phyloP scores from a whole-genome alignment of 2,329 filamentous ascomycete genomes.

The Claviceps sp. region DNA sequence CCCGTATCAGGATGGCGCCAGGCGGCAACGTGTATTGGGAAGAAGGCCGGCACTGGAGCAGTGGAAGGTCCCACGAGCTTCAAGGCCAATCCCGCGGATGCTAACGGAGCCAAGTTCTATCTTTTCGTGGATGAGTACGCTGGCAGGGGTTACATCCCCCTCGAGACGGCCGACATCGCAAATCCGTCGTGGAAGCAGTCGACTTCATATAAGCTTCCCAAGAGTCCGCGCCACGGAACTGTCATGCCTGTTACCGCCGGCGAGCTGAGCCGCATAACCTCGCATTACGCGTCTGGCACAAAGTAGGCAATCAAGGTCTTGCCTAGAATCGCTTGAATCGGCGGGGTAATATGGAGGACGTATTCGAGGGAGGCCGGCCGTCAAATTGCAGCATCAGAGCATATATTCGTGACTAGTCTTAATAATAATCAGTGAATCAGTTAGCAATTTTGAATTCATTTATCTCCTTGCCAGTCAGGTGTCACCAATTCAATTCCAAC shows the following conservation, averaged over 20 bases:
- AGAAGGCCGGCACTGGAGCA: neutral
- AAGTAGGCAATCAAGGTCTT: too few relatives aligned
- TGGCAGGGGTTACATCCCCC: conserved; percentile 1
- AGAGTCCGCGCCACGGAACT: neutral
- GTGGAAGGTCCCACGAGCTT: conserved; percentile 1
- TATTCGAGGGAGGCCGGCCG: too few relatives aligned
- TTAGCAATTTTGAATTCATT: too few relatives aligned
- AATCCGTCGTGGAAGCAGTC: conserved; percentile 1
- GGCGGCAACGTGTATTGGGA: neutral
- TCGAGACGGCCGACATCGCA: neutral
- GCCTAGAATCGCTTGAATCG: too few relatives aligned
- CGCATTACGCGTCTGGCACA: neutral
- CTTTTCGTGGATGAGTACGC: conserved; percentile 1
- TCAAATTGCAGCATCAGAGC: too few relatives aligned
- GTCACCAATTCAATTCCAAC: too few relatives aligned
- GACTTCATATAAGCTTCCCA: neutral
- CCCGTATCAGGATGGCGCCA: neutral
- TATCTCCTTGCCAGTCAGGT: too few relatives aligned
- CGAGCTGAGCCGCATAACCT: neutral
- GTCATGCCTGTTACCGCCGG: neutral
- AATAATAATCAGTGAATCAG: too few relatives aligned
- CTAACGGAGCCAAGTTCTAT: neutral
- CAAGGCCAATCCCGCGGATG: neutral
- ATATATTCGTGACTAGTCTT: too few relatives aligned
- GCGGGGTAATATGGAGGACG: too few relatives aligned